Base-by-base conservation (phyloP, 2,329 filamentous ascomycete species). In the Calonectria naviculata region DNA sequence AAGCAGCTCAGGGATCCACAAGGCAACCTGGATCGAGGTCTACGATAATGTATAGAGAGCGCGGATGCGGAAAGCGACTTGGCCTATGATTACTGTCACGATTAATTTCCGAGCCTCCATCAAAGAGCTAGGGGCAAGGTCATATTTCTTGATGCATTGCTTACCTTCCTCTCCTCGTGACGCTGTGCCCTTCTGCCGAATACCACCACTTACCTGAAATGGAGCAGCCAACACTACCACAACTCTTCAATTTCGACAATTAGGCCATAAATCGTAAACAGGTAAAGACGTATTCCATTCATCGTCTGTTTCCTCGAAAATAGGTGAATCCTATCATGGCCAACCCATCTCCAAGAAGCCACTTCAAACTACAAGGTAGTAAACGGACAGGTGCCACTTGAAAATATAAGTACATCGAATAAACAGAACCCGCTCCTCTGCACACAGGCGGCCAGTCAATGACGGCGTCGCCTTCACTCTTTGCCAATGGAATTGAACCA, bases 361-460 rank as follows among this genome's bases (percentile, higher is more conserved):
- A 58, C n/a, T 31, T 26, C 56, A 24, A 56, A 68, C 56, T 58
- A 38, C 47, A 67, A 67, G 34, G 61, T 54, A 49, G 36, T 61
- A 54, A 61, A 54, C 21, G 41, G 52, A 34, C 49, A 69, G 38
- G 46, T 65, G 52, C 49, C 49, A 46, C 60, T 65, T 58, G 42
- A 44, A 41, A 69, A 54, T 68, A 69, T 73, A 72, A 49, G 42
- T 74, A 71, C 65, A 70, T 67, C 52, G 67, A 75, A 75, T 66
- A 67, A 54, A 68, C 29, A 66, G 58, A 64, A 58, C 13, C 65
- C 49, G 54, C 36, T 65, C 52, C 52, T 38, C 31, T 26, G 38
- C 58, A 56, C 49, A 31, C 49, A 21, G 49, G 38, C 60, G 24
- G 41, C 65, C 28, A 15, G 34, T 42, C 47, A 49, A 46, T 52